Evolutionary conservation across 345 rosid species (phyloP).

Genomic region (Psidium friedrichsthalianum): DNA sequence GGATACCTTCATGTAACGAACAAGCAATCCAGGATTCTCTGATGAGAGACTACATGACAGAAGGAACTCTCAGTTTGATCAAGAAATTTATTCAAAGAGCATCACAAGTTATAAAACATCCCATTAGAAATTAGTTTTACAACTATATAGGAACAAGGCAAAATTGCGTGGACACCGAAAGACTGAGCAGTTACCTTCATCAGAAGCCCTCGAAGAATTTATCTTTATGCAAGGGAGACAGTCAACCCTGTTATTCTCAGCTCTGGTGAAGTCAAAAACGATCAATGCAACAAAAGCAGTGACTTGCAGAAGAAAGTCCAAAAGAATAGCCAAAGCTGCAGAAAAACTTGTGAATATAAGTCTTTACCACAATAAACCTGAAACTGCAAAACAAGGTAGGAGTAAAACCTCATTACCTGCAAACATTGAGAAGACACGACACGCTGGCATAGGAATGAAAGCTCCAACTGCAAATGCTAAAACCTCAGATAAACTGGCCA

Average conservation of each 20-base stretch:
- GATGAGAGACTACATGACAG: neutral
- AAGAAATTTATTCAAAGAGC: neutral
- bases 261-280: constrained; percentile 36
- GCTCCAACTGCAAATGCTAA: constrained; percentile 96
- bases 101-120: neutral
- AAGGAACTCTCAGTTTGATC: neutral
- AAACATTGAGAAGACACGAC: constrained; percentile 94
- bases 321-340: constrained; percentile 47
- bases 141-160: neutral
- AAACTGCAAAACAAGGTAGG: neutral
- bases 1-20: constrained; percentile 45
- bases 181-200: constrained; percentile 20
- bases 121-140: neutral
- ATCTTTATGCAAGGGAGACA: constrained; percentile 43
- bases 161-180: neutral
- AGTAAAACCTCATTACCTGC: constrained; percentile 45
- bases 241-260: constrained; percentile 44
- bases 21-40: constrained; percentile 33
- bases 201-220: constrained; percentile 10
- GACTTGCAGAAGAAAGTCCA: constrained; percentile 57
- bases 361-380: neutral
- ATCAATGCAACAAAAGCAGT: constrained; percentile 58
- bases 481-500: constrained; percentile 94
- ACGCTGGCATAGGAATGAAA: constrained; percentile 95
- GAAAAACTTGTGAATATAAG: neutral